Percentiles rank a stretch among this genome's conserved stretches.
These are phyloP conservation scores for Fraxinus americana DNA, from an alignment of 257 asterid species.

Conservation along the genomic window DNA sequence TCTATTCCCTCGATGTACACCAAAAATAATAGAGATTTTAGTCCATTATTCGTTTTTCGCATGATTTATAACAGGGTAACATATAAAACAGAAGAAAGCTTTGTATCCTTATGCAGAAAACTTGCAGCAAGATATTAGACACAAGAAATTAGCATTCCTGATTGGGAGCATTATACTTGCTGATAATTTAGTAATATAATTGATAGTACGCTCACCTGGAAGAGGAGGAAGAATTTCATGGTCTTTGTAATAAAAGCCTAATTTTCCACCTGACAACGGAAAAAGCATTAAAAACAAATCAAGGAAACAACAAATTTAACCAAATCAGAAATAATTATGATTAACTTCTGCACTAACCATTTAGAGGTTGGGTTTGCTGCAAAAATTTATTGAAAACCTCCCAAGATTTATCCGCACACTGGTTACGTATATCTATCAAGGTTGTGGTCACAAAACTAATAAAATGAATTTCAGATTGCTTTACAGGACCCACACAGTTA, in stretches of 20 bases:
- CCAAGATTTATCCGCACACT: constrained; percentile 82
- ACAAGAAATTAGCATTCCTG: not conserved
- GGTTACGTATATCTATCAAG: constrained; percentile 66
- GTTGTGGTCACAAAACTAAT: constrained; percentile 19
- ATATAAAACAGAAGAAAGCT: not conserved
- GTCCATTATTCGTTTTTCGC: not conserved
- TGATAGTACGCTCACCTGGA: constrained; percentile 55
- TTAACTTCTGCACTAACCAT: constrained; percentile 47
- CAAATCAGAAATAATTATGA: not conserved
- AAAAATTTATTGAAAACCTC: constrained; percentile 62
- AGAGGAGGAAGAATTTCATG: constrained; percentile 92
- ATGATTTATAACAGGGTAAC: not conserved
- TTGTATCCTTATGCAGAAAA: not conserved
- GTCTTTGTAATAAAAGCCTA: constrained; percentile 92
- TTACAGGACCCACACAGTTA: constrained; percentile 1
- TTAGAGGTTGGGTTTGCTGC: constrained; percentile 73
- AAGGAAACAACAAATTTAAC: constrained; percentile 1
- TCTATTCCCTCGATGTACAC: not conserved
- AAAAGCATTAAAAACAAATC: constrained; percentile 17
- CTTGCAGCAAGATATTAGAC: not conserved
- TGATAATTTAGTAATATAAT: not conserved
- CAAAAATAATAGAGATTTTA: not conserved
- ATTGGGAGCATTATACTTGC: constrained; percentile 4
- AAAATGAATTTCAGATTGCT: not conserved
- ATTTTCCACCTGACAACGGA: constrained; percentile 69